Evolutionary conservation across 495 filamentous ascomycete genomes (phyloP), one percentile per base, ranked within the genome.

Genomic region (Daldinia caldariorum): DNA sequence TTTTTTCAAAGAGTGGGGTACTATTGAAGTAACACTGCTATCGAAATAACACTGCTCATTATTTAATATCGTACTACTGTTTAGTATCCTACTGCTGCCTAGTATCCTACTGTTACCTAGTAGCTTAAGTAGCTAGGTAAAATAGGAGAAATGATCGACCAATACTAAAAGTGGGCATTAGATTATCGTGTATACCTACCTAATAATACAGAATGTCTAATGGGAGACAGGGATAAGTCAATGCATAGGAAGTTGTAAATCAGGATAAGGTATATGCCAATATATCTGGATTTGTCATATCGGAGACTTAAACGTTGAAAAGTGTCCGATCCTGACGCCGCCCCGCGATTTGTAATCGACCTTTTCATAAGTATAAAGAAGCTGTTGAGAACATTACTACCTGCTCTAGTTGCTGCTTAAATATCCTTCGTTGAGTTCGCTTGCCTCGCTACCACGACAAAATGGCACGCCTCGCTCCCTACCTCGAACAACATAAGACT

Each of bases 401-500:
- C 9, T 35, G 34, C 9, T 35, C 9, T 35, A 7, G 9, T 10
- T 10, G 0, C 37, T 39, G 10, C 18, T 22, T 13, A 10, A 20
- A 4, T 47, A 12, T 9, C 20, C 12, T 22, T 22, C 0, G 34
- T 26, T 26, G 22, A 47, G 3, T 20, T 47, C 39, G 29, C 16
- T 39, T 10, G 13, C 45, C 12, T 13, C 1, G 49, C 13, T 41
- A 47, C n/a, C 29, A 6, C 35, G 38, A 58, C 18, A 45, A 55
- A 53, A 69, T 64, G 66, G 16, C 45, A 38, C 66, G 66, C 12
- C 50, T 63, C 14, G 66, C 74, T 45, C 72, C 67, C 16, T 87
- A 88, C 71, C 71, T 79, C 37, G 78, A 75, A 55, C 75, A 71
- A 6, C 82, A 85, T 69, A 64, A 57, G n/a, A 70, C 77, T 32